Evolutionary conservation across 352 stramenopile species (phyloP).

Genomic region (Phytophthora niederhauseri): DNA sequence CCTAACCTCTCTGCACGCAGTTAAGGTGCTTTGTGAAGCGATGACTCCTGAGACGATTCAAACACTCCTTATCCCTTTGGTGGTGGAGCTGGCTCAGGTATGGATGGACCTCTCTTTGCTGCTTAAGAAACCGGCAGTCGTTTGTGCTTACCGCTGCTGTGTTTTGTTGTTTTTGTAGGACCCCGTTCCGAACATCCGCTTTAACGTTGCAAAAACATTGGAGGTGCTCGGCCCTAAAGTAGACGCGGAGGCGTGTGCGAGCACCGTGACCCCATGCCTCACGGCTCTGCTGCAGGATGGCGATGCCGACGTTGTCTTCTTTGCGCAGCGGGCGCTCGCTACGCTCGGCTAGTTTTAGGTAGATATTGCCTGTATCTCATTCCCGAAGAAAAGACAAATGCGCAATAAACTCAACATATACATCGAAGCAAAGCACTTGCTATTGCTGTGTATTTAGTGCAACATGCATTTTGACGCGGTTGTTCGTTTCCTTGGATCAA

Average conservation of each 20-base stretch:
- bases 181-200: slow-evolving; percentile 98
- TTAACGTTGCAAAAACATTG: slow-evolving; percentile 98
- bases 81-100: slow-evolving; percentile 93
- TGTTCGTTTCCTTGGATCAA: background rate
- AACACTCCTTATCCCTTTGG: slow-evolving; percentile 91
- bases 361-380: slow-evolving; percentile 38
- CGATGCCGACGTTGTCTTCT: slow-evolving; percentile 96
- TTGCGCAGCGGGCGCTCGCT: slow-evolving; percentile 81
- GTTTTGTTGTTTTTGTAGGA: slow-evolving; percentile 53
- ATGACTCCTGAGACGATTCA: slow-evolving; percentile 80
- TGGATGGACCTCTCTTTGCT: background rate
- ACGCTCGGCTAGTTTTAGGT: slow-evolving; percentile 59
- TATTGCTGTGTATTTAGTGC: slow-evolving; percentile 16
- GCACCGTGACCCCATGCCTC: slow-evolving; percentile 88
- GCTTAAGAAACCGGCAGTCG: background rate
- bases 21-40: slow-evolving; percentile 84
- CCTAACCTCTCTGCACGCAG: slow-evolving; percentile 91
- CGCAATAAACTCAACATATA: slow-evolving; percentile 38
- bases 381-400: slow-evolving; percentile 24
- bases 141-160: slow-evolving; percentile 1
- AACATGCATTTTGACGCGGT: background rate
- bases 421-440: slow-evolving; percentile 25
- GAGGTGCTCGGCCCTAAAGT: slow-evolving; percentile 85
- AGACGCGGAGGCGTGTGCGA: slow-evolving; percentile 59
- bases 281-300: slow-evolving; percentile 88